Base-by-base conservation (phyloP, 768 basidiomycete genomes). In the Lanmaoa pseudosensibilis region DNA sequence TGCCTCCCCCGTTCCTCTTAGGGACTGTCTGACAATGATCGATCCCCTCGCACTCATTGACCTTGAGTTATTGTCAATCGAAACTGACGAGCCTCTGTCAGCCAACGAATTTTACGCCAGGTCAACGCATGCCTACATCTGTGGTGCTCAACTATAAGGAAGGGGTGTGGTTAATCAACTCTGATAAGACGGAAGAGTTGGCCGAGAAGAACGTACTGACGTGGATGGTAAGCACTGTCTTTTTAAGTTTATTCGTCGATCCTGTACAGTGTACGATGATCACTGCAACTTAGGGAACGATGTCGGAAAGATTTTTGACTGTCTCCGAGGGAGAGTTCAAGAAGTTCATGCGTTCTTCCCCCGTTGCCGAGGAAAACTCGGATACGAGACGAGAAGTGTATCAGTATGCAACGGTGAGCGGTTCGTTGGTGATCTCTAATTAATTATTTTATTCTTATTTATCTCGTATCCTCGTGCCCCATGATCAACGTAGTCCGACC, bases 261-360 rank as follows among this genome's bases (percentile, higher is more conserved):
- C 38, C 27, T 11, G 7, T 27, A 9, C 5, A 9, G 18, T 11
- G n/a, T 15, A 33, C 41, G 21, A 16, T 36, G 18, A 51, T 18
- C 19, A 16, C 2, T 9, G 8, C n/a, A 4, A 38, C 40, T 13
- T 61, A 96, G 92, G 96, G 96, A 4, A 88, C 86, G 2, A 79
- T 98, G 54, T 73, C 98, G 23, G 96, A 99, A 70, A 94, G 90
- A 65, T 87, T 90, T 65, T 68, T 99, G 52, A 98, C 94, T 0
- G 75, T 81, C 50, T 66, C 85, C 0, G 75, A 81, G 6, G 74
- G 76, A 18, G 83, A 91, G 38, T 94, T 98, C 71, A 74, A 74
- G 40, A 73, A 74, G 1, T 77, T 83, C 30, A 72, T 83, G 57
- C 83, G 83, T 16, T 72, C 77, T 43, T 18, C 66, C 2, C 55